These are phyloP conservation scores for Colletotrichum sp. DNA, from an alignment of 2,329 filamentous ascomycete genomes.

Conservation along the genomic window DNA sequence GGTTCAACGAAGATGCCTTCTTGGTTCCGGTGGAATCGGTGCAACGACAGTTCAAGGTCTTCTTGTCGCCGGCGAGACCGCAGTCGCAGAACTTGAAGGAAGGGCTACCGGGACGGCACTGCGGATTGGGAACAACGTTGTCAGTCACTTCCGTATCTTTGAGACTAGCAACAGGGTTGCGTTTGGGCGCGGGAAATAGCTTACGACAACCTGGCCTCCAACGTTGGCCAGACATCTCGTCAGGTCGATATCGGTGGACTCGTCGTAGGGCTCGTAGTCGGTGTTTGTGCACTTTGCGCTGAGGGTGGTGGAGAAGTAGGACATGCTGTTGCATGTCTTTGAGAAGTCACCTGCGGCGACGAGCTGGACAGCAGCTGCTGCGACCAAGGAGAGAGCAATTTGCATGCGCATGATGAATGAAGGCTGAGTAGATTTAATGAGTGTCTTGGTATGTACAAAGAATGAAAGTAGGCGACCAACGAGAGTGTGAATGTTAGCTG, in stretches of 20 bases:
- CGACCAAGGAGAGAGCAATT: not conserved
- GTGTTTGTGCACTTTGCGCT: not conserved
- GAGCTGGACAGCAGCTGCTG: not conserved
- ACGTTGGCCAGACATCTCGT: not conserved
- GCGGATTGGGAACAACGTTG: not conserved
- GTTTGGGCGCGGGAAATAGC: not conserved
- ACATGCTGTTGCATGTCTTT: not conserved
- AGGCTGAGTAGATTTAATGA: not conserved
- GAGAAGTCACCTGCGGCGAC: not conserved
- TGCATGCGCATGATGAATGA: not conserved
- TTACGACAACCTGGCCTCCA: not conserved
- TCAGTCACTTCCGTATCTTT: fast-evolving
- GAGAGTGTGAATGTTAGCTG: not conserved
- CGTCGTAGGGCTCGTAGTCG: not conserved
- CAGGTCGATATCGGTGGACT: not conserved
- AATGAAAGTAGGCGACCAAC: not conserved
- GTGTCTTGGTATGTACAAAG: not conserved
- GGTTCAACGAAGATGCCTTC: not conserved
- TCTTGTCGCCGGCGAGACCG: not conserved
- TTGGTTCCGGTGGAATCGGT: not conserved
- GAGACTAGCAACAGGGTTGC: fast-evolving
- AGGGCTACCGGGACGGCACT: not conserved
- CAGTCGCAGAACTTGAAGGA: not conserved
- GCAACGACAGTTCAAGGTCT: not conserved
- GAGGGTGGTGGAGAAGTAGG: not conserved